phyloP scores from a whole-genome alignment of 176 grass and related monocot species.

The Oryza meyeriana region DNA sequence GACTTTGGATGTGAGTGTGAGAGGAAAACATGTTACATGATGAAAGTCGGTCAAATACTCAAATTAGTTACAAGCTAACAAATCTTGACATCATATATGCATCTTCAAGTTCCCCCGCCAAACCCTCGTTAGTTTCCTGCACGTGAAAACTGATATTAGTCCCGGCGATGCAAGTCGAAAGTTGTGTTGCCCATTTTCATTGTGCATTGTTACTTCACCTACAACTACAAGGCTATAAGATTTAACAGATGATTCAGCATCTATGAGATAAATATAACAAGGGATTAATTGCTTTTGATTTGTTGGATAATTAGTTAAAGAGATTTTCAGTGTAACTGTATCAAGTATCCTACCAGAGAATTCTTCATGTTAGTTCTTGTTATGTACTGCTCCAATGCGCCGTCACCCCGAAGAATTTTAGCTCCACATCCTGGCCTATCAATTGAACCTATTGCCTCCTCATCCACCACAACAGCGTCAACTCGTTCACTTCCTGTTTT shows the following conservation, averaged over 20 bases:
- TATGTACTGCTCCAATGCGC: constrained; percentile 71
- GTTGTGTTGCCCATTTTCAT: not conserved
- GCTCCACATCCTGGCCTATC: constrained; percentile 61
- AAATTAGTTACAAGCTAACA: constrained; percentile 65
- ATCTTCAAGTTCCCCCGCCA: constrained; percentile 61
- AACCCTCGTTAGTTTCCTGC: constrained; percentile 58
- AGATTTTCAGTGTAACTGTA: not conserved
- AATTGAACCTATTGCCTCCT: constrained; percentile 70
- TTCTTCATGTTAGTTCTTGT: constrained; percentile 47
- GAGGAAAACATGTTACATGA: constrained; percentile 41
- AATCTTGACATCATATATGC: constrained; percentile 67
- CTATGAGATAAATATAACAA: not conserved
- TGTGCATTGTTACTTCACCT: not conserved
- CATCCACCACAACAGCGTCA: constrained; percentile 90
- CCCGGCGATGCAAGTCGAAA: not conserved
- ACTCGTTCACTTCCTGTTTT: constrained; percentile 71
- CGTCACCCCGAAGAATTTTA: constrained; percentile 89
- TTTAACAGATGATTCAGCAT: not conserved
- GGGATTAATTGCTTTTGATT: not conserved
- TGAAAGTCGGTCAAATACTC: constrained; percentile 45
- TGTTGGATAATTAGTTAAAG: not conserved
- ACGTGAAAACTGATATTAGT: not conserved
- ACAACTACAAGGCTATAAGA: not conserved
- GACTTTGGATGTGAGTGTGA: constrained; percentile 1
- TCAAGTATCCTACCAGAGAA: constrained; percentile 28